Base-by-base conservation (phyloP, 1,284 basidiomycete genomes). In the Heterobasidion occidentale region DNA sequence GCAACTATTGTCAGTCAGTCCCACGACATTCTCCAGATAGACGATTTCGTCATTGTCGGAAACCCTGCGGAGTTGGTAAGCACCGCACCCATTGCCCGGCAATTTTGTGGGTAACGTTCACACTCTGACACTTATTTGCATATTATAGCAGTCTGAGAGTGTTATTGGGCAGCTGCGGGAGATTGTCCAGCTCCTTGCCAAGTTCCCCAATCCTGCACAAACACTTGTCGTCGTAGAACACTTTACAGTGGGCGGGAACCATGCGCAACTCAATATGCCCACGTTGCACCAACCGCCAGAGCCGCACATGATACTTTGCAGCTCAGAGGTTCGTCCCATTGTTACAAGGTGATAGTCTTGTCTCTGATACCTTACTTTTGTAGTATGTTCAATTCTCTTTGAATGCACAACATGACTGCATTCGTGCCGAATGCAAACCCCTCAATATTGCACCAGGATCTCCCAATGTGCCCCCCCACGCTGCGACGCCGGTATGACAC, bases 361-460 rank as follows among this genome's bases (percentile, higher is more conserved):
- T 36, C 33, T 17, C 20, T 19, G 19, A 19, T 19, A 1, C 1
- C 19, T 19, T 19, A 19, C 2, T 19, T 19, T 15, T 47, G 19
- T 36, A 63, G 61, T 45, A 56, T 56, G 45, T 64, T 33, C 42
- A 51, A 35, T 65, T 65, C 46, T 53, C 59, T 14, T 61, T 65
- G 56, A 64, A 64, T 51, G 59, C 60, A 12, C 64, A 65, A 38
- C 64, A 65, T 36, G 58, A 65, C 49, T 65, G 64, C 49, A 36
- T 36, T 2, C 7, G 11, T 7, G 50, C 48, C 3, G 20, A 38
- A 19, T 65, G 64, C 27, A 58, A 20, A n/a, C 44, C 6, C 59
- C 63, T 42, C 46, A 57, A 64, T 46, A 53, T 57, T 15, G 33
- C 50, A 7, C 20, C 19, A n/a, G 52, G 56, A 0, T 51, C 35